A percentile compares a stretch with the other conserved stretches of the same genome.
These are phyloP conservation scores for Phlyctochytrium planicorne DNA, from an alignment of 192 early-diverging fungal species.

Conservation along the genomic window DNA sequence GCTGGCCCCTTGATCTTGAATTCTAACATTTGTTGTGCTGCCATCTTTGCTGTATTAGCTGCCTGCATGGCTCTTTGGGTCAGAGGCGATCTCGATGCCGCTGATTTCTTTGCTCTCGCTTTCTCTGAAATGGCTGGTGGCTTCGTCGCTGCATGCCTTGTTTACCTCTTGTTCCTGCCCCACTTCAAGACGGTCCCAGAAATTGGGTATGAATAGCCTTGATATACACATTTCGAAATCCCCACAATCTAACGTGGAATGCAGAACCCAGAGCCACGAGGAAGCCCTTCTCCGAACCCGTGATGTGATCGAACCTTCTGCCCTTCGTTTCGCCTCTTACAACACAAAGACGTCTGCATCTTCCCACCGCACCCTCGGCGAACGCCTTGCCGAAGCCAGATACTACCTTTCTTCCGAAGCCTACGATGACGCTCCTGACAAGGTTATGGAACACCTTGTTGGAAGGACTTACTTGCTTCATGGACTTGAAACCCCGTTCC, in stretches of 20 bases:
- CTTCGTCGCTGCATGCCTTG: conserved; percentile 14
- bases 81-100: conserved; percentile 8
- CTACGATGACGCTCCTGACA: conserved; percentile 17
- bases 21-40: background rate
- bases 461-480: conserved; percentile 22
- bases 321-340: conserved; percentile 29
- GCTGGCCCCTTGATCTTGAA: conserved; percentile 23
- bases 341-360: conserved; percentile 7
- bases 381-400: conserved; percentile 20
- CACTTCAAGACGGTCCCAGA: conserved; percentile 30
- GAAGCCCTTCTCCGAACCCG: conserved; percentile 23
- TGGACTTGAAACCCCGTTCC: conserved; percentile 25
- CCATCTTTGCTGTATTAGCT: background rate
- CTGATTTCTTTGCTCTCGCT: conserved; percentile 25
- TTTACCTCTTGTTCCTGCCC: conserved; percentile 29
- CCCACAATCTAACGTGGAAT: too few species aligned
- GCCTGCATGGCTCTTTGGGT: background rate
- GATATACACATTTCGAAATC: background rate
- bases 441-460: conserved; percentile 23
- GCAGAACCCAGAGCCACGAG: background rate
- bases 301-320: conserved; percentile 17
- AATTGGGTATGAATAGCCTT: background rate
- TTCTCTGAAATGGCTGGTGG: conserved; percentile 27
- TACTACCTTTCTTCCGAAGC: conserved; percentile 22
- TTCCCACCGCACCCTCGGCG: background rate